phyloP scores from a whole-genome alignment of 208 protist species.

The Wallacemonas sp. region DNA sequence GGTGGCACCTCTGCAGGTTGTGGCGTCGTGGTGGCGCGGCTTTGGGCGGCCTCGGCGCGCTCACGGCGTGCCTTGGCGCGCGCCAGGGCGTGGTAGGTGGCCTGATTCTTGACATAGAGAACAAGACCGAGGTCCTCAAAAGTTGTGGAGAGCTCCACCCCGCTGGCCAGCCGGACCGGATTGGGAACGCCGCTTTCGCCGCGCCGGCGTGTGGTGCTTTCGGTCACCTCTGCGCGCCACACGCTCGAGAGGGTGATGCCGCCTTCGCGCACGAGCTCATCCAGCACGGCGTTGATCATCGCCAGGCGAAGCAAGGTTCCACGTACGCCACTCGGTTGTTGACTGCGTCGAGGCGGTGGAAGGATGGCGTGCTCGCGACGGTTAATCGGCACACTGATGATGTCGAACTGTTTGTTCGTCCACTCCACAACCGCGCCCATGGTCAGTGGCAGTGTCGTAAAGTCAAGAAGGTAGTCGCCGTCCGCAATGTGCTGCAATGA shows the following conservation, averaged over 20 bases:
- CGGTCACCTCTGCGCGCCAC: not conserved
- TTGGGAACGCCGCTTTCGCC: not conserved
- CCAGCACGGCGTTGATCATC: slow-evolving; percentile 57
- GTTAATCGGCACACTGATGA: slow-evolving; percentile 51
- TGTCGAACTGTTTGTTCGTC: slow-evolving; percentile 45
- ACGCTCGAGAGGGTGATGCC: not conserved
- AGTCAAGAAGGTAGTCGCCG: slow-evolving; percentile 69
- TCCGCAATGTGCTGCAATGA: slow-evolving; percentile 56
- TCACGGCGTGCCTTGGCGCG: not conserved
- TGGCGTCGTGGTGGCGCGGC: not conserved
- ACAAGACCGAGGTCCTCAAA: slow-evolving; percentile 65
- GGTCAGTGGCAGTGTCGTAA: slow-evolving; percentile 40
- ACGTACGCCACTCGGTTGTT: slow-evolving; percentile 31
- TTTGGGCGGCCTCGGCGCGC: not conserved
- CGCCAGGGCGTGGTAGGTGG: not conserved
- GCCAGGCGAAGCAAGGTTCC: slow-evolving; percentile 51
- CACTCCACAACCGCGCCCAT: slow-evolving; percentile 62
- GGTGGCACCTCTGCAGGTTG: too few species aligned
- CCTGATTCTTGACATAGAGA: slow-evolving; percentile 3
- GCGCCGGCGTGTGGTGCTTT: not conserved
- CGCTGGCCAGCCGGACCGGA: slow-evolving; percentile 5
- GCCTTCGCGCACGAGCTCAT: slow-evolving; percentile 10
- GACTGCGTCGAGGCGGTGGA: slow-evolving; percentile 50
- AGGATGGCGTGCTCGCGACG: slow-evolving; percentile 35
- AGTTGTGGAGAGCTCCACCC: slow-evolving; percentile 48